Conservation (phyloP, 768 basidiomycete genomes). For the Clitopilus hobsonii region DNA sequence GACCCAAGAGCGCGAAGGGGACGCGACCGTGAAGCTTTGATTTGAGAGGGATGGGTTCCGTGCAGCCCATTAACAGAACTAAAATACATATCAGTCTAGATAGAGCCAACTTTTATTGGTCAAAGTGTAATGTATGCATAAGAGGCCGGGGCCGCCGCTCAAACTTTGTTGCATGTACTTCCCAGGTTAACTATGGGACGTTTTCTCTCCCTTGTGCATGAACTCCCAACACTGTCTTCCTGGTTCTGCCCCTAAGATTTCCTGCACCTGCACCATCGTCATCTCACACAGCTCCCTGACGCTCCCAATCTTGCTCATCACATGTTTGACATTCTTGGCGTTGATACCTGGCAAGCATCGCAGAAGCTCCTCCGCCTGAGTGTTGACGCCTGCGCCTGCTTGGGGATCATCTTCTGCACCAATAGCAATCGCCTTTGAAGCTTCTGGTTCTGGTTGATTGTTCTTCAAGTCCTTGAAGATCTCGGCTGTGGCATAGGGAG, state of each 20-base stretch:
- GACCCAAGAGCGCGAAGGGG: too few relatives aligned
- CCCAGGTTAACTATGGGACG: not conserved
- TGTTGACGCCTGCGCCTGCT: slow-evolving; percentile 63
- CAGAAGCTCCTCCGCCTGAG: slow-evolving; percentile 78
- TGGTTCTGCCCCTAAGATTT: slow-evolving; percentile 73
- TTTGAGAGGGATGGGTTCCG: too few relatives aligned
- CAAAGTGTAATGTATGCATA: too few relatives aligned
- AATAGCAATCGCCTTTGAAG: slow-evolving; percentile 65
- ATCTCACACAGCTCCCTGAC: slow-evolving; percentile 73
- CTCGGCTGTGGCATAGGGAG: slow-evolving; percentile 85
- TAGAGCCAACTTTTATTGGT: too few relatives aligned
- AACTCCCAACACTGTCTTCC: slow-evolving; percentile 82
- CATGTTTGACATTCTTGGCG: slow-evolving; percentile 78
- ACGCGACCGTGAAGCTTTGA: too few relatives aligned
- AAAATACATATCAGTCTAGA: too few relatives aligned
- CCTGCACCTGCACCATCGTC: slow-evolving; percentile 56
- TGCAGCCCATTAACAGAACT: too few relatives aligned
- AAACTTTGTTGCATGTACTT: not conserved
- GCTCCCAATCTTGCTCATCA: slow-evolving; percentile 77
- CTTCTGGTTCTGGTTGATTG: slow-evolving; percentile 78
- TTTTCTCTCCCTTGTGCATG: slow-evolving; percentile 61
- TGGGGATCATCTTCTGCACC: slow-evolving; percentile 78
- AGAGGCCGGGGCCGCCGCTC: too few relatives aligned
- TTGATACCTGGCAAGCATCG: slow-evolving; percentile 81
- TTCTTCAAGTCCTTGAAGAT: slow-evolving; percentile 91